Base-by-base conservation (phyloP, 1,284 basidiomycete genomes). In the Cryptococcus hybrid region DNA sequence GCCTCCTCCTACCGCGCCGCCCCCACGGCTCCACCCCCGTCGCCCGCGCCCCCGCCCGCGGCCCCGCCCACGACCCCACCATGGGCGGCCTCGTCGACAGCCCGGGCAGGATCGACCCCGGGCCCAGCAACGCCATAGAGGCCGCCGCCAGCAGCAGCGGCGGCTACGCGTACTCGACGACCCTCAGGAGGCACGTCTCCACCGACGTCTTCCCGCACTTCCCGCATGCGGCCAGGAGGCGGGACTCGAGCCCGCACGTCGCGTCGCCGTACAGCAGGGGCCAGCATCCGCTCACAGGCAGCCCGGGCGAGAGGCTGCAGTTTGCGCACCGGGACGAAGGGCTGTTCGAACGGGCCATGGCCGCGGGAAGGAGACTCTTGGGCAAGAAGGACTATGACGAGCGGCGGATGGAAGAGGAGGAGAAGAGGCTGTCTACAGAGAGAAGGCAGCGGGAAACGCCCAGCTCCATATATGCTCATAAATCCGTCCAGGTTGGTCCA, bases 121-220 rank as follows among this genome's bases (percentile, higher is more conserved):
- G 35, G 7, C 49, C 43, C 7, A 47, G 47, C 5, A 39, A 47
- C 38, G 44, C 39, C 2, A 45, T 36, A 4, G 52, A 13, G 3
- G 38, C 39, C 12, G 12, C 51, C 12, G 51, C 47, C 30, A 40
- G 42, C n/a, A 37, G 18, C 11, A 46, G 39, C 18, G 57, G 52
- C 11, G 60, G 54, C 18, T 92, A 91, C 68, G 86, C 88, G 2
- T 91, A 90, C 77, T 89, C 87, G 63, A 91, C 89, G 0, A 89
- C 87, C 0, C 80, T 92, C 30, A 77, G 89, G 52, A 75, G 89
- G 60, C 88, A 90, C 63, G 80, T 54, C 30, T 40, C 62, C n/a
- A 55, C 56, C 8, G 53, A 60, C n/a, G 54, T 55, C 7, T 59
- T 56, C 74, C 79, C 51, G 59, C 76, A 3, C 50, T 63, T 60